phyloP scores from a whole-genome alignment of 2,329 filamentous ascomycete genomes.

The Thelonectria rubi region DNA sequence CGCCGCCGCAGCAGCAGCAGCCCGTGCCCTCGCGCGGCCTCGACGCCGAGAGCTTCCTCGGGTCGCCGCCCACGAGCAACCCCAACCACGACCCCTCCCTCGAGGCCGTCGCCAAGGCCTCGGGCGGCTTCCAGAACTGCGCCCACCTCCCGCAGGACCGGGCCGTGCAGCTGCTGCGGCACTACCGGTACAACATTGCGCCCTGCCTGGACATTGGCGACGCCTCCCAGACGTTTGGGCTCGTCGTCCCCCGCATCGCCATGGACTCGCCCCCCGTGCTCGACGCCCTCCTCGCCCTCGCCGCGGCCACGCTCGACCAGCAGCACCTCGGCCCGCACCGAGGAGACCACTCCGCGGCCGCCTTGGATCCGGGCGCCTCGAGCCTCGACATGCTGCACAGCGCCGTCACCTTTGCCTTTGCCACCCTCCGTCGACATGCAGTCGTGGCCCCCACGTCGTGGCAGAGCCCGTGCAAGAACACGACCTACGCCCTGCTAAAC shows the following conservation, averaged over 20 bases:
- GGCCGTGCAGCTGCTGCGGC: constrained; percentile 48
- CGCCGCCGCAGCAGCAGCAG: no score
- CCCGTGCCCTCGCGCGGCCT: constrained; percentile 23
- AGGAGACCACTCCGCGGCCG: constrained; percentile 10
- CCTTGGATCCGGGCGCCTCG: constrained; percentile 19
- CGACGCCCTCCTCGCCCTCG: constrained; percentile 41
- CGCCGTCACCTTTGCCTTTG: constrained; percentile 28
- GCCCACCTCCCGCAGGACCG: constrained; percentile 40
- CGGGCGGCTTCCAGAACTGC: constrained; percentile 36
- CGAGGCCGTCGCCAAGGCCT: constrained; percentile 17
- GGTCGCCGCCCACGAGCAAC: constrained; percentile 13
- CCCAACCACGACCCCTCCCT: constrained; percentile 19
- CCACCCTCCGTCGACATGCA: constrained; percentile 29
- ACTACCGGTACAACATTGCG: constrained; percentile 56
- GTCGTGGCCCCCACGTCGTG: constrained; percentile 32
- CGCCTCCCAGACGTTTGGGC: constrained; percentile 51
- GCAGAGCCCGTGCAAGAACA: constrained; percentile 32
- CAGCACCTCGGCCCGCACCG: constrained; percentile 25
- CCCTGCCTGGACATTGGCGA: constrained; percentile 58
- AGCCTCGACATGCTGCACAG: constrained; percentile 18
- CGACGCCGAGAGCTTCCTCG: constrained; percentile 23
- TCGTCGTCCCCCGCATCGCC: constrained; percentile 46
- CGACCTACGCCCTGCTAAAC: constrained; percentile 27
- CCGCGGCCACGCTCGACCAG: constrained; percentile 30
- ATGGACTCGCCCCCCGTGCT: constrained; percentile 38